These are phyloP conservation scores for Toxicodendron radicans DNA, from an alignment of 345 rosid species.

Conservation along the genomic window DNA sequence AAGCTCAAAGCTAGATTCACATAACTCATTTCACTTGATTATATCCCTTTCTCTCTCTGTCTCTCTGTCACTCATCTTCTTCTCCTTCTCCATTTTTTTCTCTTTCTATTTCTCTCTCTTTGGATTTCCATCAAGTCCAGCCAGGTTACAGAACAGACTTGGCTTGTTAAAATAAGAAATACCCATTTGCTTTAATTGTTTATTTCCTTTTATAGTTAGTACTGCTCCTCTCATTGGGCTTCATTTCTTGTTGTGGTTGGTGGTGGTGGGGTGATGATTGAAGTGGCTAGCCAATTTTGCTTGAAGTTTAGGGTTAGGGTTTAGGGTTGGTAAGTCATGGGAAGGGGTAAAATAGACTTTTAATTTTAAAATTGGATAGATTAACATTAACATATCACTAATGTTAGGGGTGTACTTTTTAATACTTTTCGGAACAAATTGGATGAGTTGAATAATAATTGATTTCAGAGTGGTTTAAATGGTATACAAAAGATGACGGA, in stretches of 20 bases:
- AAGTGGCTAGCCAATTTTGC: too few relatives aligned
- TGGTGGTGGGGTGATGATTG: too few relatives aligned
- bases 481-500: too few relatives aligned
- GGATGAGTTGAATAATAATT: too few relatives aligned
- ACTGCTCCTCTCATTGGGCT: constrained; percentile 14
- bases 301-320: too few relatives aligned
- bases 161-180: constrained; percentile 40
- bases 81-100: constrained; percentile 18
- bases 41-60: constrained; percentile 21
- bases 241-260: constrained; percentile 14
- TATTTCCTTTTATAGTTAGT: not conserved
- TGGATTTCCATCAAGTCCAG: constrained; percentile 23
- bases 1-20: not conserved
- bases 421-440: too few relatives aligned
- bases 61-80: constrained; percentile 22
- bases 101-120: constrained; percentile 25
- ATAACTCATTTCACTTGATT: not conserved
- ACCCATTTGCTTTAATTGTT: not conserved
- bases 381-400: too few relatives aligned
- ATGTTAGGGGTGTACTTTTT: too few relatives aligned
- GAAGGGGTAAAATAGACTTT: too few relatives aligned
- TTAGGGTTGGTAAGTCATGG: too few relatives aligned
- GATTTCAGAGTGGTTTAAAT: too few relatives aligned
- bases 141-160: constrained; percentile 28
- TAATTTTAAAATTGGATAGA: too few relatives aligned